Conservation (phyloP, 2,329 filamentous ascomycete genomes). For the Madurella fahalii region DNA sequence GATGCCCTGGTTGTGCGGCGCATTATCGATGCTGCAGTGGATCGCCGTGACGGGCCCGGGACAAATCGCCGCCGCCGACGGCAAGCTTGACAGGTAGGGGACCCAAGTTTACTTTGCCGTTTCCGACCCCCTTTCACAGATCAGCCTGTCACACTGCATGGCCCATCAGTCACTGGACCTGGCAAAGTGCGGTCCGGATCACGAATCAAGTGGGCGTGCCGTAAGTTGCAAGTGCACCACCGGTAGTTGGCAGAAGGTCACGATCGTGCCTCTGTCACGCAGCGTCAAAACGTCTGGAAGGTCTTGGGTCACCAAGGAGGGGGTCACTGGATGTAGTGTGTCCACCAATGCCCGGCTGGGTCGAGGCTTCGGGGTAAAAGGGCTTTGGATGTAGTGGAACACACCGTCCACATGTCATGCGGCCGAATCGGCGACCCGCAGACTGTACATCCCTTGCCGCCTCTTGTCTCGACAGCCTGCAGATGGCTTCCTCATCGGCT, state of each 20-base stretch:
- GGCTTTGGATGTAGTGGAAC: slow-evolving; percentile 29
- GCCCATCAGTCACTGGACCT: slow-evolving; percentile 43
- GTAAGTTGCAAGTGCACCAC: slow-evolving; percentile 33
- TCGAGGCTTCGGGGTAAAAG: slow-evolving; percentile 26
- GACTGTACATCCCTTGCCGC: slow-evolving; percentile 16
- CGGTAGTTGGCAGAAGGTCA: slow-evolving; percentile 21
- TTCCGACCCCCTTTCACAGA: slow-evolving; percentile 18
- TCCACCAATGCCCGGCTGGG: slow-evolving; percentile 23
- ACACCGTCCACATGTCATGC: slow-evolving; percentile 30
- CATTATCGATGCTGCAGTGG: slow-evolving; percentile 72
- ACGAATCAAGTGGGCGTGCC: slow-evolving; percentile 34
- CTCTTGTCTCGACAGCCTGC: slow-evolving; percentile 17
- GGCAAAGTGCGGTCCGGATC: slow-evolving; percentile 36
- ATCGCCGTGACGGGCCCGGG: slow-evolving; percentile 70
- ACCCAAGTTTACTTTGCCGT: slow-evolving; percentile 18
- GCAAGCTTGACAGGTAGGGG: slow-evolving; percentile 85
- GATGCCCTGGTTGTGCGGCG: slow-evolving; percentile 87
- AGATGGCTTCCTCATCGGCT: slow-evolving; percentile 16
- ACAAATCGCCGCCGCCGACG: slow-evolving; percentile 67
- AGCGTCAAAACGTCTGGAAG: slow-evolving; percentile 5
- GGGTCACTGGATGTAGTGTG: slow-evolving; percentile 18
- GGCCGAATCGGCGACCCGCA: slow-evolving; percentile 34
- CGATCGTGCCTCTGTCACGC: slow-evolving; percentile 3
- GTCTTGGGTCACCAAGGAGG: slow-evolving; percentile 4
- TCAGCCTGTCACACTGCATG: slow-evolving; percentile 41